phyloP scores from a whole-genome alignment of 805 yeast species.

The Millerozyma miso region DNA sequence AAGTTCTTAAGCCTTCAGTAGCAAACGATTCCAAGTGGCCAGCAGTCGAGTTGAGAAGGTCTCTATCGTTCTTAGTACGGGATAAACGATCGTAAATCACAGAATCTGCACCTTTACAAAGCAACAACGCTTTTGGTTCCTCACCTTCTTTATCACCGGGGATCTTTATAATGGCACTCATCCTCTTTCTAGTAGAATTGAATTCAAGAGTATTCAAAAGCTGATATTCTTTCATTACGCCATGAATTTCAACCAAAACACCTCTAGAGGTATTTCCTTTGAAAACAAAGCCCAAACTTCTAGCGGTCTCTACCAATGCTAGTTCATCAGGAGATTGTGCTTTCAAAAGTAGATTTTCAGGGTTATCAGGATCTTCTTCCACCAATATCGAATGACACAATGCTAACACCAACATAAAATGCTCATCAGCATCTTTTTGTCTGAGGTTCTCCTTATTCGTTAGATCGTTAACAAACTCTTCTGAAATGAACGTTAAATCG shows the following conservation, averaged over 20 bases:
- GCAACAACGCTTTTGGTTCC: constrained; percentile 52
- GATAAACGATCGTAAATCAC: constrained; percentile 66
- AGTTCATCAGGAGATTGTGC: constrained; percentile 90
- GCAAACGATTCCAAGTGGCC: constrained; percentile 74
- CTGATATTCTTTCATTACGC: constrained; percentile 66
- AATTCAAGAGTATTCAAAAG: constrained; percentile 69
- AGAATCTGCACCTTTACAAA: constrained; percentile 86
- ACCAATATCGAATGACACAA: constrained; percentile 75
- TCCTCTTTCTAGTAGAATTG: constrained; percentile 81
- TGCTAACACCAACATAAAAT: constrained; percentile 72
- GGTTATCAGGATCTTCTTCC: constrained; percentile 60
- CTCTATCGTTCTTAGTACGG: constrained; percentile 37
- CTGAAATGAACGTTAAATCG: constrained; percentile 67
- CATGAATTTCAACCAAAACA: constrained; percentile 62
- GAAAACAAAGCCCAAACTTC: constrained; percentile 71
- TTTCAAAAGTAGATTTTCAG: constrained; percentile 52
- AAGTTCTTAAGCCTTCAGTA: constrained; percentile 77
- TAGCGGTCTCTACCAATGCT: constrained; percentile 77
- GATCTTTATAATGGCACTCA: constrained; percentile 75
- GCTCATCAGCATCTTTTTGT: constrained; percentile 61
- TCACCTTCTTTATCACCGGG: constrained; percentile 48
- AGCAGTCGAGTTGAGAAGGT: constrained; percentile 60
- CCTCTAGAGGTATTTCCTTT: constrained; percentile 66
- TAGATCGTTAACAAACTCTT: constrained; percentile 61
- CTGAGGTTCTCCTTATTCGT: constrained; percentile 44